phyloP scores from a whole-genome alignment of 2,329 filamentous ascomycete genomes.

The Fusarium subglutinans region DNA sequence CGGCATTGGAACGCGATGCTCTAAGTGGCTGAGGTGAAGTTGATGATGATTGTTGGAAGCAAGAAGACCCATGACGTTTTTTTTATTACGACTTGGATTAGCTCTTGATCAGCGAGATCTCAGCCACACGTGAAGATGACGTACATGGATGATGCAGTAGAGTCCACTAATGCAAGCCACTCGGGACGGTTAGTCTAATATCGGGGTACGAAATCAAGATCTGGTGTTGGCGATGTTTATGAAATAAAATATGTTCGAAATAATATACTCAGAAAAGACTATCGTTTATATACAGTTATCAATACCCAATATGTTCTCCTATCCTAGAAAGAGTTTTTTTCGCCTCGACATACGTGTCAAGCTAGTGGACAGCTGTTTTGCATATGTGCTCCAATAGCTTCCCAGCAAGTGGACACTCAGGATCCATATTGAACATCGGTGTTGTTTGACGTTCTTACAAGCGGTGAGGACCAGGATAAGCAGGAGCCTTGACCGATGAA shows the following conservation, averaged over 20 bases:
- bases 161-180: slow-evolving; percentile 10
- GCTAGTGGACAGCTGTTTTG: slow-evolving; percentile 25
- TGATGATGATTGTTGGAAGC: neutral
- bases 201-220: neutral
- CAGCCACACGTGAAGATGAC: slow-evolving; percentile 12
- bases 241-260: neutral
- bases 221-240: neutral
- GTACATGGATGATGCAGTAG: neutral
- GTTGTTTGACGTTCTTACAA: neutral
- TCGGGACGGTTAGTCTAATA: neutral
- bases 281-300: slow-evolving; percentile 2
- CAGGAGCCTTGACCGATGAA: slow-evolving; percentile 13
- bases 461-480: slow-evolving; percentile 7
- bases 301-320: neutral
- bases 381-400: slow-evolving; percentile 18
- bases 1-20: slow-evolving; percentile 21
- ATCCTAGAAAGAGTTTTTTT: neutral
- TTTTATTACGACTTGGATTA: neutral
- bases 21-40: slow-evolving; percentile 15
- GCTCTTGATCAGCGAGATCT: neutral
- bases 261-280: neutral
- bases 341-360: slow-evolving; percentile 15
- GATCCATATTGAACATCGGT: slow-evolving; percentile 1
- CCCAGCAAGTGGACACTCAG: neutral
- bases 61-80: slow-evolving; percentile 25